phyloP scores from a whole-genome alignment of 2,329 filamentous ascomycete genomes.

The Aureobasidium sp. region DNA sequence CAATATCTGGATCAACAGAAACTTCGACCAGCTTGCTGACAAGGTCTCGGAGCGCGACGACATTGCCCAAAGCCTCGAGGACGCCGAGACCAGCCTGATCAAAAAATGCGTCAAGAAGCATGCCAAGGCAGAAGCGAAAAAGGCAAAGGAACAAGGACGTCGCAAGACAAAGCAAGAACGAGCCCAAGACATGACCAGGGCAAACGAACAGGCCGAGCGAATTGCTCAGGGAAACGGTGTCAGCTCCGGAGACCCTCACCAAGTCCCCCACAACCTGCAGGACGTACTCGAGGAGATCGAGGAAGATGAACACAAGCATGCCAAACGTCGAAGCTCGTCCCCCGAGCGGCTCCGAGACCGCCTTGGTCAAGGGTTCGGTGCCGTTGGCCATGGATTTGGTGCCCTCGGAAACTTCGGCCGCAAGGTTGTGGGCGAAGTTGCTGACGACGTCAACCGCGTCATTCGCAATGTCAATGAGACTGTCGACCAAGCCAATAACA shows the following conservation, averaged over 20 bases:
- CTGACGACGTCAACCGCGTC: conserved; percentile 37
- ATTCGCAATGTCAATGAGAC: conserved; percentile 31
- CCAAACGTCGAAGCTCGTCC: conserved; percentile 24
- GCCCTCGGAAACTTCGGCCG: conserved; percentile 44
- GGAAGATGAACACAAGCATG: conserved; percentile 13
- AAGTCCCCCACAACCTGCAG: conserved; percentile 25
- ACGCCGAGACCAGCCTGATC: conserved; percentile 71
- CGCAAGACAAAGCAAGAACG: conserved; percentile 47
- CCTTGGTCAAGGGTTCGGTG: conserved; percentile 34
- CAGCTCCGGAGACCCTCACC: conserved; percentile 28
- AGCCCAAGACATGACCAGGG: conserved; percentile 47
- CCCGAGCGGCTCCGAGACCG: conserved; percentile 37
- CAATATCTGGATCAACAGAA: conserved; percentile 94
- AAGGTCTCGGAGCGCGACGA: conserved; percentile 72
- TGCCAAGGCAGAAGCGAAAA: conserved; percentile 57
- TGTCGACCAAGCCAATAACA: conserved; percentile 18
- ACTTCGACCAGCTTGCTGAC: conserved; percentile 73
- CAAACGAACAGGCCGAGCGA: conserved; percentile 26
- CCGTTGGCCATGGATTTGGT: conserved; percentile 41
- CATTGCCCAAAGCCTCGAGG: conserved; percentile 66
- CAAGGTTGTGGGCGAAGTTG: conserved; percentile 32
- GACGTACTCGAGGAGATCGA: conserved; percentile 26
- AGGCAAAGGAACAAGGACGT: conserved; percentile 43
- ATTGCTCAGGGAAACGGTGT: conserved; percentile 27
- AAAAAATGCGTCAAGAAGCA: conserved; percentile 72